Evolutionary conservation across 2,329 filamentous ascomycete genomes (phyloP), one percentile per base, ranked within the genome.

Genomic region (Paecilomyces variotii): DNA sequence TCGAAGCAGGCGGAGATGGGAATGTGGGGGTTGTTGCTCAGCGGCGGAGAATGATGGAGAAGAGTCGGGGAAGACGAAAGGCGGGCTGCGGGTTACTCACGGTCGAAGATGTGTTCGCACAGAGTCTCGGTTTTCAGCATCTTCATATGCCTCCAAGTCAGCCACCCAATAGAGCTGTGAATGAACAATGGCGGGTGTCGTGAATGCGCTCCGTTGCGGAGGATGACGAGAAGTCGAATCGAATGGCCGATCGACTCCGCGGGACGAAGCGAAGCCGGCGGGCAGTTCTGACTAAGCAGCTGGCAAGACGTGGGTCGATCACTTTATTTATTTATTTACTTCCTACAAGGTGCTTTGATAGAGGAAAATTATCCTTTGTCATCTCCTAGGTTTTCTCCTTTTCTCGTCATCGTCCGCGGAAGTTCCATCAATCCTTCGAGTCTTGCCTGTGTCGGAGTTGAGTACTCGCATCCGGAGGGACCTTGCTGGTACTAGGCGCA

Each of bases 51-150:
- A 39, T 56, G 27, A 54, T 54, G 28, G 34, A 26, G 30, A 26
- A 25, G 12, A n/a, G 62, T 59, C 63, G 64, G 65, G 63, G 62
- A 63, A 65, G 53, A 25, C 11, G 10, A 28, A 49, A 39, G 32
- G 50, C 19, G 39, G 19, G 19, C 39, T 24, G 35, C 3, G 25
- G 35, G 19, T 57, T 56, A 71, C 70, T 70, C 60, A 73, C 70
- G 60, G 62, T 64, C 65, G 62, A 64, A 67, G 62, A 61, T 65
- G 62, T 59, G 61, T 61, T 61, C 57, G 63, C 57, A 63, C 55
- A 49, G 59, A 59, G 56, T 61, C 60, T 60, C 57, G 63, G 64
- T 68, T 62, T 66, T 64, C 63, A 72, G 68, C 71, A 73, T 73
- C 62, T 71, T 73, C 60, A 61, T 60, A 59, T 61, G 57, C 53